A percentile compares a stretch with the other conserved stretches of the same genome.
These are phyloP conservation scores for Penicillium olsonii DNA, from an alignment of 2,329 filamentous ascomycete species.

Conservation along the genomic window DNA sequence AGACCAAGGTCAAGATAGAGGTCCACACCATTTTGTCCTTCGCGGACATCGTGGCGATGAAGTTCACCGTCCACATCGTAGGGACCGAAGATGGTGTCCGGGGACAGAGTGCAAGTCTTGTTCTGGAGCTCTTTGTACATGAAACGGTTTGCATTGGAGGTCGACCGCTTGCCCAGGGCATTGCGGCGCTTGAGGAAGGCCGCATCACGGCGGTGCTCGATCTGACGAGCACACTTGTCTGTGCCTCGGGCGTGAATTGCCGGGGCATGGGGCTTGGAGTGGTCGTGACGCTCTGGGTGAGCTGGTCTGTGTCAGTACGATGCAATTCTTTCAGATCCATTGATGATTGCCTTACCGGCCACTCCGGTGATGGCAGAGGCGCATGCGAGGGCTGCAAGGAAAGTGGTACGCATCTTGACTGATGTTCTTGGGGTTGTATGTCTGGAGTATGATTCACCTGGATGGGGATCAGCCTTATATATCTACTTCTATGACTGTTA, in stretches of 20 bases:
- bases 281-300: conserved; percentile 6
- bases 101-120: background rate
- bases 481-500: background rate
- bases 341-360: background rate
- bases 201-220: conserved; percentile 4
- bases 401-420: conserved; percentile 1
- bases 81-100: conserved; percentile 6
- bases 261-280: background rate
- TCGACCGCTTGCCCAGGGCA: background rate
- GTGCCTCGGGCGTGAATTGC: background rate
- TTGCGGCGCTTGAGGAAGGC: conserved; percentile 3
- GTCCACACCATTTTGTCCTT: conserved; percentile 8
- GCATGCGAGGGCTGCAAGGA: background rate
- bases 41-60: conserved; percentile 11
- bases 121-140: conserved; percentile 1
- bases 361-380: conserved; percentile 1
- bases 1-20: conserved; percentile 6
- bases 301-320: background rate
- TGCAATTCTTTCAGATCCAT: background rate
- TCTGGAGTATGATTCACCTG: background rate
- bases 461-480: background rate
- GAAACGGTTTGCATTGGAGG: background rate
- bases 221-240: conserved; percentile 6
- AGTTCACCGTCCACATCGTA: conserved; percentile 14
- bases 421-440: background rate